Conservation (phyloP, 2,329 filamentous ascomycete genomes). For the Dactylellina parvicollis region DNA sequence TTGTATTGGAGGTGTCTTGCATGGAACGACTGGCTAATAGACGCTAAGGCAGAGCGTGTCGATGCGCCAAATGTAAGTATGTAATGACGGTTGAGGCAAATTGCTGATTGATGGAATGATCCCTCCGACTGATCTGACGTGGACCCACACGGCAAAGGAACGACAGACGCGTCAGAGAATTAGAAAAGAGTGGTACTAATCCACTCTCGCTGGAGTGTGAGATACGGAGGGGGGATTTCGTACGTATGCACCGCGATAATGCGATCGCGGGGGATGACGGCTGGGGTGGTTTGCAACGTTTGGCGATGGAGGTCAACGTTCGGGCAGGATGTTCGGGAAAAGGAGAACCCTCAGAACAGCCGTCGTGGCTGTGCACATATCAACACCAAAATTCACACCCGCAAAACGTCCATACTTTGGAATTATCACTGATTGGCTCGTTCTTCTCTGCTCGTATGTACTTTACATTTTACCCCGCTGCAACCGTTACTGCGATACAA, state of each 20-base stretch:
- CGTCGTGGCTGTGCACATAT: neutral
- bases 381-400: no score
- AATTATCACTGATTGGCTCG: neutral
- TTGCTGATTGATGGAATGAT: constrained; percentile 15
- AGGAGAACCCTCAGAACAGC: neutral
- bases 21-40: neutral
- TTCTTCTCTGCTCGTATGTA: no score
- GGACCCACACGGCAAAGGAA: constrained; percentile 2
- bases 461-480: no score
- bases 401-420: neutral
- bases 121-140: neutral
- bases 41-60: neutral
- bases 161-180: neutral
- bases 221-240: neutral
- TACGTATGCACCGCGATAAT: constrained; percentile 6
- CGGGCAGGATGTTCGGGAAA: constrained; percentile 9
- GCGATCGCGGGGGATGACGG: constrained; percentile 1
- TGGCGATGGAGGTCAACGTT: neutral
- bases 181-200: neutral
- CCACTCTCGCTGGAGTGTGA: neutral
- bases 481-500: neutral
- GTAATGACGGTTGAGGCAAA: neutral
- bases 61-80: neutral
- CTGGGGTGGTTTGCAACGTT: neutral
- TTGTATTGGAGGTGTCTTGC: neutral